These are phyloP conservation scores for Colletotrichum tofieldiae DNA, from an alignment of 2,329 filamentous ascomycete genomes.

Conservation along the genomic window DNA sequence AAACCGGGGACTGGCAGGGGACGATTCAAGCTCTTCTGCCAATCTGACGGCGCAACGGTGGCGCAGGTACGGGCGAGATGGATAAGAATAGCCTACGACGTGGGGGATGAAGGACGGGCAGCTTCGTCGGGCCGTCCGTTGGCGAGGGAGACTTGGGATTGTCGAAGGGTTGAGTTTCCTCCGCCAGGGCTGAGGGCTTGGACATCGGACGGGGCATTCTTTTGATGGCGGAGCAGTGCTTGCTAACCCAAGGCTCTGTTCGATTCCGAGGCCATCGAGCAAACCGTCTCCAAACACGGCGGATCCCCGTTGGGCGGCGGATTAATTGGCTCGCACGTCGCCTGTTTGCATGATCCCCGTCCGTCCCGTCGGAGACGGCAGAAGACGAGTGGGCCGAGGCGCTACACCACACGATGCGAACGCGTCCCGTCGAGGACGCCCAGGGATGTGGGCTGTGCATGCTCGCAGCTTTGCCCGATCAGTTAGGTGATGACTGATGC, in stretches of 20 bases:
- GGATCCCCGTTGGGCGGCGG: background rate
- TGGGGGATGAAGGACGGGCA: too few species aligned
- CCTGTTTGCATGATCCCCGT: constrained; percentile 3
- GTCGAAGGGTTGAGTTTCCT: background rate
- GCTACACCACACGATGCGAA: too few species aligned
- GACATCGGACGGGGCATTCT: background rate
- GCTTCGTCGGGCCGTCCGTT: background rate
- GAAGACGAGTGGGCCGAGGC: background rate
- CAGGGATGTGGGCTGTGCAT: constrained; percentile 6
- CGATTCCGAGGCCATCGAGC: background rate
- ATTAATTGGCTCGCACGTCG: background rate
- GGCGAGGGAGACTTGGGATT: too few species aligned
- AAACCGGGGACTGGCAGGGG: background rate
- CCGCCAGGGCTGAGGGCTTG: too few species aligned
- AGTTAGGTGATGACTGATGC: background rate
- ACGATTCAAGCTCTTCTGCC: background rate
- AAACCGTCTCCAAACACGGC: background rate
- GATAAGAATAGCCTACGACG: background rate
- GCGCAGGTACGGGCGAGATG: constrained; percentile 1
- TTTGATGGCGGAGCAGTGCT: too few species aligned
- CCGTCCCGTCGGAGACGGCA: background rate
- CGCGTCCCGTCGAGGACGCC: background rate
- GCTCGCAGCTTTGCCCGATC: constrained; percentile 12
- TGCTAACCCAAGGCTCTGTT: background rate
- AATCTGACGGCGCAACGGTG: background rate